These are phyloP conservation scores for Madurella fahalii DNA, from an alignment of 2,329 filamentous ascomycete genomes.

Conservation along the genomic window DNA sequence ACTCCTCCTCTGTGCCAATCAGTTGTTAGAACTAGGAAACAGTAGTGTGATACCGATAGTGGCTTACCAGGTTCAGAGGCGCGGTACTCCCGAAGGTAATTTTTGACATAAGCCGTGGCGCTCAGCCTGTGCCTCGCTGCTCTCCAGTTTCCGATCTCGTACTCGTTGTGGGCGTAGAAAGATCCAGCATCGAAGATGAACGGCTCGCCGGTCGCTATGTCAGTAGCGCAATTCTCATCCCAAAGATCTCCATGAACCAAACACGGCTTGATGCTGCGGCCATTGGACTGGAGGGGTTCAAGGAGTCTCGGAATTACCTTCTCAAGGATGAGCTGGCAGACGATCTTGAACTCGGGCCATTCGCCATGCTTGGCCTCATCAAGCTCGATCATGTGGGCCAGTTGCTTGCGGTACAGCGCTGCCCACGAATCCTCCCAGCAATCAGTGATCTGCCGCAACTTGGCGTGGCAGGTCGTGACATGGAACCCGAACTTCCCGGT, in stretches of 20 bases:
- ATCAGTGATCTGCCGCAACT: slow-evolving; percentile 21
- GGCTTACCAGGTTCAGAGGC: slow-evolving; percentile 22
- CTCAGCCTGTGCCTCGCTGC: slow-evolving; percentile 25
- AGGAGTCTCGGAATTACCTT: slow-evolving; percentile 32
- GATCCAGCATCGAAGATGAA: slow-evolving; percentile 33
- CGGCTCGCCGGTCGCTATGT: slow-evolving; percentile 27
- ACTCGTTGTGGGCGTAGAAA: slow-evolving; percentile 33
- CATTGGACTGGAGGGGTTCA: slow-evolving; percentile 28
- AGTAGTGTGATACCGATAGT: background rate
- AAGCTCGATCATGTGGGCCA: slow-evolving; percentile 2
- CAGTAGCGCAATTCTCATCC: slow-evolving; percentile 32
- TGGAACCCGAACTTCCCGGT: slow-evolving; percentile 39
- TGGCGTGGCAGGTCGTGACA: slow-evolving; percentile 29
- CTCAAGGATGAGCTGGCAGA: slow-evolving; percentile 10
- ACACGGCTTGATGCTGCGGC: slow-evolving; percentile 30
- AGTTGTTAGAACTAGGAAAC: background rate
- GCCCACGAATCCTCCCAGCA: slow-evolving; percentile 24
- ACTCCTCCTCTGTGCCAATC: slow-evolving; percentile 23
- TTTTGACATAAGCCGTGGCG: slow-evolving; percentile 17
- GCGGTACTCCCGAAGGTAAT: slow-evolving; percentile 19
- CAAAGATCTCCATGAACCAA: slow-evolving; percentile 34
- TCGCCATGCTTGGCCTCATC: slow-evolving; percentile 7
- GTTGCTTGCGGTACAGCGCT: slow-evolving; percentile 8
- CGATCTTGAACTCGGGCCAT: slow-evolving; percentile 17
- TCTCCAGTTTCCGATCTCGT: slow-evolving; percentile 28